phyloP scores from a whole-genome alignment of 2,329 filamentous ascomycete genomes.

The Aspergillus quadricinctus region DNA sequence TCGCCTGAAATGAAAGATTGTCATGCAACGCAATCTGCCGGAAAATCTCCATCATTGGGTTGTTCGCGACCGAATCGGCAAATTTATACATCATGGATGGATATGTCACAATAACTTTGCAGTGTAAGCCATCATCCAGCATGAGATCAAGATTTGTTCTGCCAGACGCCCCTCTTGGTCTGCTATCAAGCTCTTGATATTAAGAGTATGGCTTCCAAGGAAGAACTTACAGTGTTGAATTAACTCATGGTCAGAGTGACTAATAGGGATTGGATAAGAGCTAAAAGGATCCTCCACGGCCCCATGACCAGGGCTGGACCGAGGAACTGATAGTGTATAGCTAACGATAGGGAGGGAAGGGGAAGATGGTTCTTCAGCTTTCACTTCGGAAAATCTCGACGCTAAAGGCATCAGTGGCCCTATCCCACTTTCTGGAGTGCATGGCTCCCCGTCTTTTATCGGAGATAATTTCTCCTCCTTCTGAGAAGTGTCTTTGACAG shows the following conservation, averaged over 20 bases:
- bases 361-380: conserved; percentile 10
- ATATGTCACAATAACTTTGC: conserved; percentile 27
- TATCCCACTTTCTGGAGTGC: conserved; percentile 2
- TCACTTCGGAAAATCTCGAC: conserved; percentile 10
- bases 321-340: conserved; percentile 10
- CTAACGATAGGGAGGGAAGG: conserved; percentile 5
- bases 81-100: conserved; percentile 36
- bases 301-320: conserved; percentile 12
- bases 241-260: conserved; percentile 22
- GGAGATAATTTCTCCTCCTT: conserved; percentile 5
- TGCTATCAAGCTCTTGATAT: background rate
- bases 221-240: conserved; percentile 29
- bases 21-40: conserved; percentile 27
- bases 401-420: conserved; percentile 3
- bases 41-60: conserved; percentile 30
- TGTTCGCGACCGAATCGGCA: conserved; percentile 20
- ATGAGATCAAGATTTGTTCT: background rate
- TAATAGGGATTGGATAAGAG: conserved; percentile 24
- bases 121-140: conserved; percentile 15
- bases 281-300: conserved; percentile 23
- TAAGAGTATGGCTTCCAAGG: background rate
- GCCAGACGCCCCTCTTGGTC: background rate
- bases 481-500: conserved; percentile 2
- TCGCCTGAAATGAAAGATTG: conserved; percentile 28
- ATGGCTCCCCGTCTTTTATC: conserved; percentile 7